These are phyloP conservation scores for Komagataella kurtzmanii DNA, from an alignment of 805 yeast species.

Conservation along the genomic window DNA sequence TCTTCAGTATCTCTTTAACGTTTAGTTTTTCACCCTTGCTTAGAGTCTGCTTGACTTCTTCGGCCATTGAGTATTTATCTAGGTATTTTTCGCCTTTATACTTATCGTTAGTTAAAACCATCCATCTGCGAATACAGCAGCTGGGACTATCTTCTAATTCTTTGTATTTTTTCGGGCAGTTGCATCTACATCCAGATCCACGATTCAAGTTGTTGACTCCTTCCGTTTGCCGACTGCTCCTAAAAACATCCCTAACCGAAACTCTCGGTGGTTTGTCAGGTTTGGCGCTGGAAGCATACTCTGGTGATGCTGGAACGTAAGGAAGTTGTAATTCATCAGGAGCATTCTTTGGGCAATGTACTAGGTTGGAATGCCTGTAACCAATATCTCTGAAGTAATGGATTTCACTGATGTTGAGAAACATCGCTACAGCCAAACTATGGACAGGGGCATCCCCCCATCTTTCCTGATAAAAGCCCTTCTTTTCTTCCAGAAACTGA, in stretches of 20 bases:
- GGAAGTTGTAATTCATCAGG: conserved; percentile 32
- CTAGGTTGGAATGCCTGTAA: conserved; percentile 66
- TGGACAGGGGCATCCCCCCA: conserved; percentile 99
- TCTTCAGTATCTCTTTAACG: conserved; percentile 7
- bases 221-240: not conserved
- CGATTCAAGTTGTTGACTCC: conserved; percentile 6
- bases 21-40: conserved; percentile 12
- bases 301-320: conserved; percentile 16
- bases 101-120: conserved; percentile 16
- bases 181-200: conserved; percentile 79
- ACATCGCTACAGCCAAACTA: conserved; percentile 72
- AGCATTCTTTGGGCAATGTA: conserved; percentile 73
- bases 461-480: conserved; percentile 82
- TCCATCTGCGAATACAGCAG: conserved; percentile 41
- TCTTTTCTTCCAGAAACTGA: conserved; percentile 49
- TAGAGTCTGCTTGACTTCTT: conserved; percentile 5
- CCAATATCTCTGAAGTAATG: conserved; percentile 94
- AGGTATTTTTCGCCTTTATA: conserved; percentile 7
- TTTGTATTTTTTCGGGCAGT: conserved; percentile 42
- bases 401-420: conserved; percentile 52
- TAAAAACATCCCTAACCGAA: not conserved
- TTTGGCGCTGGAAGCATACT: not conserved
- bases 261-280: not conserved
- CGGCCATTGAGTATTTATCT: conserved; percentile 18
- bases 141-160: conserved; percentile 47